Evolutionary conservation across 345 rosid genomes (phyloP).

Genomic region (Brassica cretica): DNA sequence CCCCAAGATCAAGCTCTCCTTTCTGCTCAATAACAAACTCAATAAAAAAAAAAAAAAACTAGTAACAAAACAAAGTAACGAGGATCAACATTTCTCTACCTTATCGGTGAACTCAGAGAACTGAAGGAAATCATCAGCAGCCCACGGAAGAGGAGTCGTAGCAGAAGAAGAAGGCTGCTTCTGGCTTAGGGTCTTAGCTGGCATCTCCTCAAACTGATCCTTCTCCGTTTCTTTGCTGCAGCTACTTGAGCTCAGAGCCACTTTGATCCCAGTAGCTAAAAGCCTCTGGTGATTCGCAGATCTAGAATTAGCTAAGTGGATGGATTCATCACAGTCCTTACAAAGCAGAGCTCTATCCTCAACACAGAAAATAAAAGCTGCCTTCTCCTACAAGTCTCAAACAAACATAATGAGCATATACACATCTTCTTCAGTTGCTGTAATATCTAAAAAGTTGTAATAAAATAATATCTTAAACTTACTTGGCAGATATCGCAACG

Average conservation of each 20-base stretch:
- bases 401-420: slow-evolving; percentile 5
- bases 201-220: slow-evolving; percentile 42
- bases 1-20: slow-evolving; percentile 74
- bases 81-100: slow-evolving; percentile 42
- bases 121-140: slow-evolving; percentile 72
- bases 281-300: slow-evolving; percentile 90
- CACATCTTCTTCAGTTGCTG: background rate
- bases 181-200: slow-evolving; percentile 45
- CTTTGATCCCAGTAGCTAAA: slow-evolving; percentile 87
- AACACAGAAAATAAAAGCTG: slow-evolving; percentile 95
- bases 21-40: slow-evolving; percentile 49
- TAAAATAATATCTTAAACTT: background rate
- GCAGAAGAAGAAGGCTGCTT: slow-evolving; percentile 38
- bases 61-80: background rate
- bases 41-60: background rate
- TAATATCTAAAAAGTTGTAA: slow-evolving; percentile 11
- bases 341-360: slow-evolving; percentile 96
- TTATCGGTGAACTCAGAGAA: slow-evolving; percentile 70
- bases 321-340: slow-evolving; percentile 77
- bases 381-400: slow-evolving; percentile 66
- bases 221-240: slow-evolving; percentile 50
- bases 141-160: slow-evolving; percentile 57
- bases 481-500: slow-evolving; percentile 93
- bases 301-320: slow-evolving; percentile 71
- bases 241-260: slow-evolving; percentile 64